Conservation (phyloP, 768 basidiomycete species). For the Cyclocybe aegerita region DNA sequence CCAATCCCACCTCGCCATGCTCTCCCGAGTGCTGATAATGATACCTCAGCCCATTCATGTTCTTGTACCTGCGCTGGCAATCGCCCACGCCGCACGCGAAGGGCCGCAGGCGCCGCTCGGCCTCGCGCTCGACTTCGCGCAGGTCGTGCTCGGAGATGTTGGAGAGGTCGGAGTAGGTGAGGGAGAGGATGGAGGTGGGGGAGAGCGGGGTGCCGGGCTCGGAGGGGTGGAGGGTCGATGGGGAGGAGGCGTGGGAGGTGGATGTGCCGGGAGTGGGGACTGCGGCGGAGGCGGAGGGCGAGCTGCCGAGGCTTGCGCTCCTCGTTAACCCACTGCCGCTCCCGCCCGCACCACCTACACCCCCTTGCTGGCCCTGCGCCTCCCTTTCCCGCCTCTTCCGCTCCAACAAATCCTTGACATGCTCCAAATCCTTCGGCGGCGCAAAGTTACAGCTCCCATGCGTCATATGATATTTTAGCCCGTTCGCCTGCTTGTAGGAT, state of each 20-base stretch:
- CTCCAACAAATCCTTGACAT: constrained; percentile 72
- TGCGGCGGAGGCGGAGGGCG: constrained; percentile 6
- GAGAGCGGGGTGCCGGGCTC: constrained; percentile 21
- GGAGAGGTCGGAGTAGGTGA: constrained; percentile 38
- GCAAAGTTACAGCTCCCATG: constrained; percentile 94
- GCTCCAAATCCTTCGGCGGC: constrained; percentile 81
- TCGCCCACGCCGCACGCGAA: constrained; percentile 90
- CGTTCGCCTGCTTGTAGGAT: constrained; percentile 93
- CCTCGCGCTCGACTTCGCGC: constrained; percentile 77
- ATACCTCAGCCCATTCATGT: constrained; percentile 96
- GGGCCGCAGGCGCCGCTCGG: constrained; percentile 77
- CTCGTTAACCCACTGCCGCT: constrained; percentile 25
- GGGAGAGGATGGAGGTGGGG: constrained; percentile 21
- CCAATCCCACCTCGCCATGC: constrained; percentile 87
- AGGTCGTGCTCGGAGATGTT: constrained; percentile 62
- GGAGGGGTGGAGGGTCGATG: constrained; percentile 1
- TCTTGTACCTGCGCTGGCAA: constrained; percentile 90
- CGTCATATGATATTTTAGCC: constrained; percentile 92
- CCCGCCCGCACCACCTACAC: constrained; percentile 40
- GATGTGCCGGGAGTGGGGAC: neutral
- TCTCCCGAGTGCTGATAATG: constrained; percentile 97
- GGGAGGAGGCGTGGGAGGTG: neutral
- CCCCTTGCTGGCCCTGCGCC: constrained; percentile 12
- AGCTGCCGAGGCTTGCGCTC: constrained; percentile 20
- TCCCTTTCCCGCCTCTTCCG: constrained; percentile 45